Evolutionary conservation across 1,284 basidiomycete species (phyloP).

Genomic region (Tausonia pullulans): DNA sequence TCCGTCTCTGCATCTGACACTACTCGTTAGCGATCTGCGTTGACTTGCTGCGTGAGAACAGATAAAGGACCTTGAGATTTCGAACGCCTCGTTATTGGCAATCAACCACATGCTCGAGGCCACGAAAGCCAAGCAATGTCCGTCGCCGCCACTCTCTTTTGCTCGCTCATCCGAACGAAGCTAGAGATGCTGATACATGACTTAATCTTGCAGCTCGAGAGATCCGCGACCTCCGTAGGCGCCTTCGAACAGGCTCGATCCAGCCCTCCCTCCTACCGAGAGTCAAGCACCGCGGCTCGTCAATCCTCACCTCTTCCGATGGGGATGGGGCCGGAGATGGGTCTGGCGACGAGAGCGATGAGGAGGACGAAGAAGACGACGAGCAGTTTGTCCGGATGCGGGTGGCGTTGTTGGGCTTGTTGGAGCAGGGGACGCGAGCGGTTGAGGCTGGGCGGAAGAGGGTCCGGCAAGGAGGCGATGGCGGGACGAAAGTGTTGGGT

Average conservation of each 20-base stretch:
- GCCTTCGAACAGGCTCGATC: constrained; percentile 9
- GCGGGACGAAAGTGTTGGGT: background rate
- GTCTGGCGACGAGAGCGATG: background rate
- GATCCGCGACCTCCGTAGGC: constrained; percentile 16
- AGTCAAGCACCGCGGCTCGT: background rate
- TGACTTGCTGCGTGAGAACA: background rate
- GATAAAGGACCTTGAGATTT: constrained; percentile 16
- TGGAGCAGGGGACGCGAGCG: background rate
- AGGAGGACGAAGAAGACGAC: constrained; percentile 7
- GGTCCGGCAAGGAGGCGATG: background rate
- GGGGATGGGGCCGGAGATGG: background rate
- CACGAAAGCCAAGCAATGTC: constrained; percentile 14
- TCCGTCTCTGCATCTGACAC: background rate
- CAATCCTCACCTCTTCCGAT: background rate
- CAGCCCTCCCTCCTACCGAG: background rate
- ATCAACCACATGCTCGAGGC: constrained; percentile 14
- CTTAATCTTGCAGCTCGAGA: constrained; percentile 1
- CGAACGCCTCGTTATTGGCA: constrained; percentile 10
- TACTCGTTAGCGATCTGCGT: background rate
- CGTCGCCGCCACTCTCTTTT: background rate
- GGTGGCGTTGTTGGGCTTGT: background rate
- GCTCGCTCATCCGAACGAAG: background rate
- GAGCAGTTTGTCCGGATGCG: constrained; percentile 12
- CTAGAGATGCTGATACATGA: background rate
- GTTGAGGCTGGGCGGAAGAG: background rate